These are phyloP conservation scores for Arxiozyma slooffiae DNA, from an alignment of 1,139 yeast species.

Conservation along the genomic window DNA sequence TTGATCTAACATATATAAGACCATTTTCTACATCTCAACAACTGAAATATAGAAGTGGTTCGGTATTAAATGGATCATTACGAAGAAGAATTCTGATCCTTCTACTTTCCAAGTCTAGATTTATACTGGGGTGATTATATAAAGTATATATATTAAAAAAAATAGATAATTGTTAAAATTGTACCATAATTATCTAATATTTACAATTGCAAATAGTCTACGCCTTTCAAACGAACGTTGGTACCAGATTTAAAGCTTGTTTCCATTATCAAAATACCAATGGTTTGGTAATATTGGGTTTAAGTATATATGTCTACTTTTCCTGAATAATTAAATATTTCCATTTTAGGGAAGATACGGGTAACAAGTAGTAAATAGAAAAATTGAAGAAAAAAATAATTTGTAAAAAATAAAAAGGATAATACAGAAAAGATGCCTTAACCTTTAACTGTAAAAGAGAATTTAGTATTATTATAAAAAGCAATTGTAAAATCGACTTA, in stretches of 20 bases:
- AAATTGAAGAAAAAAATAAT: too few species aligned
- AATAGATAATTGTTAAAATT: too few species aligned
- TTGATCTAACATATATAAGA: conserved; percentile 7
- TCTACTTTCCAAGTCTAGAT: background rate
- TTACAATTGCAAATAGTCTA: too few species aligned
- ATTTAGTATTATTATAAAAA: too few species aligned
- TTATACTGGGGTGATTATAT: background rate
- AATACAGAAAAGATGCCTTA: too few species aligned
- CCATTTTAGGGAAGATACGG: background rate
- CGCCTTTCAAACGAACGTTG: too few species aligned
- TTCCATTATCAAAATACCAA: background rate
- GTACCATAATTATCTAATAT: too few species aligned
- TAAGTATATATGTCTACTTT: background rate
- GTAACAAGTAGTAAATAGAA: background rate
- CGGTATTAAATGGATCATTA: conserved; percentile 8
- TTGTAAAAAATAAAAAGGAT: background rate
- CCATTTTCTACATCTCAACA: conserved; percentile 2
- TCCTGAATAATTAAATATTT: too few species aligned
- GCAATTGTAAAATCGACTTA: background rate
- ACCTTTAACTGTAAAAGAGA: background rate
- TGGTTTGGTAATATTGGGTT: background rate
- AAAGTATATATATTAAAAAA: background rate
- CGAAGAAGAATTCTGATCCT: background rate
- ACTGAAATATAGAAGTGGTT: background rate
- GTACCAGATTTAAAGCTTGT: too few species aligned